Evolutionary conservation across 345 rosid species (phyloP).

Genomic region (Kandelia obovata): DNA sequence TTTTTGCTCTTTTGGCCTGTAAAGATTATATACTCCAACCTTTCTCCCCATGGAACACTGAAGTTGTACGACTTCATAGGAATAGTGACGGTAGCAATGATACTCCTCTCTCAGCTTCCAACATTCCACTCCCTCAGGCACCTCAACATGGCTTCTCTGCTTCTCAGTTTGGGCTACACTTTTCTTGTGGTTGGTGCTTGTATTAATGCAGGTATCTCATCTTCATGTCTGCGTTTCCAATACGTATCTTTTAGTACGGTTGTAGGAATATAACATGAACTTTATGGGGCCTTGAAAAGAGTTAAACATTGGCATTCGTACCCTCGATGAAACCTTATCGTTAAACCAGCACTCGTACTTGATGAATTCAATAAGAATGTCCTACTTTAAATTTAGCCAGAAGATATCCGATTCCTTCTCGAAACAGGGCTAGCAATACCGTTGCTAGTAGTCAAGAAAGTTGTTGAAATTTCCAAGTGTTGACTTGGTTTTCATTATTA

Average conservation of each 20-base stretch:
- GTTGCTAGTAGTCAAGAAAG: too few species aligned
- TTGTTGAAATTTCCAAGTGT: too few species aligned
- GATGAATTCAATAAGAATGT: too few species aligned
- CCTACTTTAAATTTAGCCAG: too few species aligned
- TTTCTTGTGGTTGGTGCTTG: conserved; percentile 92
- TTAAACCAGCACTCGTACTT: too few species aligned
- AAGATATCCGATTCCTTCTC: too few species aligned
- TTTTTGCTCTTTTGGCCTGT: conserved; percentile 4
- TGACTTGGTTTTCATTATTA: too few species aligned
- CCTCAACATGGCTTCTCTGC: conserved; percentile 69
- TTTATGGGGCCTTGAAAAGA: too few species aligned
- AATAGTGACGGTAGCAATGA: conserved; percentile 88
- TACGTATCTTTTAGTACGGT: neutral
- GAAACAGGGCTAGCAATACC: too few species aligned
- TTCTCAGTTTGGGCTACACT: conserved; percentile 87
- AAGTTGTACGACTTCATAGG: conserved; percentile 87
- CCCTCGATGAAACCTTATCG: too few species aligned
- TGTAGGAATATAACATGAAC: too few species aligned
- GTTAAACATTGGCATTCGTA: too few species aligned
- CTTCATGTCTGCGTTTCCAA: conserved; percentile 7
- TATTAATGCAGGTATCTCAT: conserved; percentile 59
- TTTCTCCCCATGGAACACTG: conserved; percentile 68
- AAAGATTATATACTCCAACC: conserved; percentile 78
- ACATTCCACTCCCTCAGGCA: conserved; percentile 95
- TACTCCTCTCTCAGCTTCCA: conserved; percentile 81